A percentile compares a stretch with the other conserved stretches of the same genome.
phyloP scores from a whole-genome alignment of 2,329 filamentous ascomycete species.

The Venturia nashicola region DNA sequence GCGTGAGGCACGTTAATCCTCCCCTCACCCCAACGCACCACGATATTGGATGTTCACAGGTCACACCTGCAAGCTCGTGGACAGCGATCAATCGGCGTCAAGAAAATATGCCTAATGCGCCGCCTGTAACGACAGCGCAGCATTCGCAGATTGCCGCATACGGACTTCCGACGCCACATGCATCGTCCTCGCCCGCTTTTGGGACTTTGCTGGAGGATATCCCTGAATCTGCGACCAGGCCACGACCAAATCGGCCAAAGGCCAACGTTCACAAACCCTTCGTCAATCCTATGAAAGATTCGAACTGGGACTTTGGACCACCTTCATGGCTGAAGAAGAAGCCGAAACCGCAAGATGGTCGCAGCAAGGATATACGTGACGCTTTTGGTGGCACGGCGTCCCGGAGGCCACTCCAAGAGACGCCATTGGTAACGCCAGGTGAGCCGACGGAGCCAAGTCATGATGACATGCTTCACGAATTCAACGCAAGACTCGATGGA shows the following conservation, averaged over 20 bases:
- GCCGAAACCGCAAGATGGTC: conserved; percentile 4
- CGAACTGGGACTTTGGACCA: conserved; percentile 17
- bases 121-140: background rate
- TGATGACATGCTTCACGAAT: background rate
- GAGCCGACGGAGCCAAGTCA: background rate
- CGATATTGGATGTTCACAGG: background rate
- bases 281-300: conserved; percentile 14
- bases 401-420: background rate
- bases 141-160: background rate
- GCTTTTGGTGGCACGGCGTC: background rate
- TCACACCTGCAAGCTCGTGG: background rate
- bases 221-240: conserved; percentile 12
- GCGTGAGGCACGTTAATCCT: background rate
- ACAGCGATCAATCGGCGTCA: background rate
- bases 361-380: conserved; percentile 1
- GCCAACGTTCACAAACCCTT: conserved; percentile 19
- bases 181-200: conserved; percentile 8
- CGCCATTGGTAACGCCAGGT: background rate
- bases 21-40: background rate
- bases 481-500: background rate
- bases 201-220: conserved; percentile 18
- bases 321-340: background rate
- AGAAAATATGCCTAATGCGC: background rate
- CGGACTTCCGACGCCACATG: conserved; percentile 12
- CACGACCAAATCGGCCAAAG: conserved; percentile 14